phyloP scores from a whole-genome alignment of 805 yeast species.

The Kregervanrija pseudodelftensis region DNA sequence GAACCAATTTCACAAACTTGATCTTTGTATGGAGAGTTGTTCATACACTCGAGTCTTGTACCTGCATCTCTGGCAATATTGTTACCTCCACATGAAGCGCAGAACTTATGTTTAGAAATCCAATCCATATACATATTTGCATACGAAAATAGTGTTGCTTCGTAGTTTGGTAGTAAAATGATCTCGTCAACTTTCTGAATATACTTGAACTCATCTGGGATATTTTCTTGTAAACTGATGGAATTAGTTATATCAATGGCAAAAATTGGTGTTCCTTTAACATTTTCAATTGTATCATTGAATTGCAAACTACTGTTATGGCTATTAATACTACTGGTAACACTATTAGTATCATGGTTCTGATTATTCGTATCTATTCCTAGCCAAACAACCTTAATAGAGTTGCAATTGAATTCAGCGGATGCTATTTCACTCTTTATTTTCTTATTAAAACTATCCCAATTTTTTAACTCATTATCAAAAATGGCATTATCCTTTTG shows the following conservation, averaged over 20 bases:
- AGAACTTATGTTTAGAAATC: conserved; percentile 63
- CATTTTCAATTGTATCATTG: conserved; percentile 25
- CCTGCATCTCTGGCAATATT: conserved; percentile 64
- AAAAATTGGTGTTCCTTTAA: conserved; percentile 57
- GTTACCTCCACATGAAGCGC: conserved; percentile 79
- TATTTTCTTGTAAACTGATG: conserved; percentile 1
- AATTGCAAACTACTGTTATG: too few species aligned
- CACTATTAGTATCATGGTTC: too few species aligned
- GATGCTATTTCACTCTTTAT: conserved; percentile 14
- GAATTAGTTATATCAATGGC: conserved; percentile 49
- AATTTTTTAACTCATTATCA: conserved; percentile 2
- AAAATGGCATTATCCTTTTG: neutral
- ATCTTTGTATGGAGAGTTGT: conserved; percentile 19
- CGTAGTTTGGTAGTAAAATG: conserved; percentile 25
- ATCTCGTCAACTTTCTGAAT: conserved; percentile 15
- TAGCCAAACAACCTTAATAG: too few species aligned
- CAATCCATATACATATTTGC: conserved; percentile 83
- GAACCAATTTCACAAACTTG: conserved; percentile 34
- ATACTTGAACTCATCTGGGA: neutral
- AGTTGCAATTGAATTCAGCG: too few species aligned
- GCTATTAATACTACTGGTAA: too few species aligned
- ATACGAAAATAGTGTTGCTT: conserved; percentile 70
- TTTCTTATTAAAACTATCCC: conserved; percentile 6
- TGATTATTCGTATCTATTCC: too few species aligned
- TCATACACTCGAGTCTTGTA: conserved; percentile 48